Evolutionary conservation across 1,284 basidiomycete genomes (phyloP), one percentile per base, ranked within the genome.

Genomic region (Malassezia equina): DNA sequence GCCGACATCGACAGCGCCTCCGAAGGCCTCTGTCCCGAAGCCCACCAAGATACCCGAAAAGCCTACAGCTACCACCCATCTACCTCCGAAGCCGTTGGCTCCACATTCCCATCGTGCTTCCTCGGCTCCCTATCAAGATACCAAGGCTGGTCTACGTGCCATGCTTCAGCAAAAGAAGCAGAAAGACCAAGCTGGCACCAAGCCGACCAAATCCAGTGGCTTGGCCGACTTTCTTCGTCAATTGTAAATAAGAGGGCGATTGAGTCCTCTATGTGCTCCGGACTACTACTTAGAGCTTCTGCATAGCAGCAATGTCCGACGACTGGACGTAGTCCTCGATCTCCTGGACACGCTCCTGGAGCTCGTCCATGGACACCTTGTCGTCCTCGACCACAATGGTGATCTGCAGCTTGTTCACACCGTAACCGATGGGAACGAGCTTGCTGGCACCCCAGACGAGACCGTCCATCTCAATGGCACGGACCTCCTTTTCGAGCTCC

Each of bases 241-340:
- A 32, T 17, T 51, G 31, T 49, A 53, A 19, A 41, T 4, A n/a
- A 34, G n/a, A 19, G 28, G 28, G 8, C 27, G 43, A 4, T 4
- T 21, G 43, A 15, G 8, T 32, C 19, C 33, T 28, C 29, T 39
- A 39, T 19, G 12, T 39, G 15, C 36, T 39, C 19, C 19, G 9
- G 19, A 19, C 13, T 12, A 7, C 44, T 48, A 51, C 15, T 71
- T 64, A 72, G 64, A 72, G 65, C 64, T 72, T 72, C 59, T 67
- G 66, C 69, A 72, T 72, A 59, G 69, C 69, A 62, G 69, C 71
- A 58, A 73, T 62, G 77, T 98, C 94, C 43, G 86, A 81, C 76
- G 88, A 91, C 82, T 98, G 93, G 66, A 96, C 85, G 77, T 86
- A 90, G 76, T 98, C 94, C 55, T 95, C 91, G 69, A 90, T 84